Evolutionary conservation across 306 rosid species (phyloP).

Genomic region (Neltuma alba): DNA sequence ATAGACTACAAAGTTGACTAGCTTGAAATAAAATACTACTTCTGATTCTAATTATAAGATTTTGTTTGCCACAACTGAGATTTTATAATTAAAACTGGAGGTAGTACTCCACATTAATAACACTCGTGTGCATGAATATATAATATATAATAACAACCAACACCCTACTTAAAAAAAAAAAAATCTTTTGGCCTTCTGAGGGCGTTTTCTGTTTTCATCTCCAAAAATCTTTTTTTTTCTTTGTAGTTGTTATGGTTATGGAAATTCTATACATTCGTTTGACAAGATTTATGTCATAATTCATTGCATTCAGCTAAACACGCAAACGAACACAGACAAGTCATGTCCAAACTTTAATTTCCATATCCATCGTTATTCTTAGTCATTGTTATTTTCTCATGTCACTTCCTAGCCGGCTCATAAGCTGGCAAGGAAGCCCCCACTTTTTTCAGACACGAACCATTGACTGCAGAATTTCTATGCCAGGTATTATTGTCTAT

Average conservation of each 20-base stretch:
- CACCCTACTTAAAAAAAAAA: no score
- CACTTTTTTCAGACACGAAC: neutral
- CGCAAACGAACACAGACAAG: neutral
- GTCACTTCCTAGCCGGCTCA: no score
- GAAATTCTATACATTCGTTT: neutral
- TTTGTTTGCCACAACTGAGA: no score
- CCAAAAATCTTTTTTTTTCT: neutral
- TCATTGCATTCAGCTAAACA: neutral
- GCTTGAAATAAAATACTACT: no score
- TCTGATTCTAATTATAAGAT: no score
- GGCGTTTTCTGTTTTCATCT: neutral
- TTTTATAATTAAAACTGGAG: no score
- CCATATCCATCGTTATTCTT: neutral
- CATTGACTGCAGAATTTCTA: neutral
- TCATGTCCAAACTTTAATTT: neutral
- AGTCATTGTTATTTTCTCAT: neutral
- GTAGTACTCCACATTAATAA: no score
- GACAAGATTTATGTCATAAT: neutral
- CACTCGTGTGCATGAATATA: no score
- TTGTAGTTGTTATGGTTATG: neutral
- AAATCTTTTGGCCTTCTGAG: neutral
- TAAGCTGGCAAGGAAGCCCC: neutral
- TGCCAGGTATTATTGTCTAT: no score
- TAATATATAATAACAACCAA: no score
- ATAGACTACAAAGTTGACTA: no score